A percentile compares a stretch with the other conserved stretches of the same genome.
Conservation (phyloP, 495 filamentous ascomycete species). For the Talaromyces thailandensis region DNA sequence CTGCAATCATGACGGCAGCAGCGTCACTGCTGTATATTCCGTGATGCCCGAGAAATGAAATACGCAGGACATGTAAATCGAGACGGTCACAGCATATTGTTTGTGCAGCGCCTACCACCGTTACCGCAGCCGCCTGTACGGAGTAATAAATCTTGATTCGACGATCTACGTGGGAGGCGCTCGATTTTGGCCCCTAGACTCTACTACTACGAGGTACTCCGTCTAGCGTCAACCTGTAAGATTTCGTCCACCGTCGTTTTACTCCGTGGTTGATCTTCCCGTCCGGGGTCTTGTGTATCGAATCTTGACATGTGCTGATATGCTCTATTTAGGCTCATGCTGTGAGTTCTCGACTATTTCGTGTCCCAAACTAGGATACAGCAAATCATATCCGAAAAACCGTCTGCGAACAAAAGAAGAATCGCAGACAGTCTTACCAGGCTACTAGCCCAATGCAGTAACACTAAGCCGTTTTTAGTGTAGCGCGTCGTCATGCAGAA, state of each 20-base stretch:
- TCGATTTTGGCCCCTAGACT: not conserved
- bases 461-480: not conserved
- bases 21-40: not conserved
- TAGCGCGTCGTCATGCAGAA: not conserved
- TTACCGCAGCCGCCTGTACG: not conserved
- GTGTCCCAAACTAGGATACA: not conserved
- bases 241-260: not conserved
- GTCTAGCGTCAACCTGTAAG: not conserved
- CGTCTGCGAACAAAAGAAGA: not conserved
- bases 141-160: not conserved
- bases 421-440: not conserved
- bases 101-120: no score
- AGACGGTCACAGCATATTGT: not conserved
- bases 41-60: not conserved
- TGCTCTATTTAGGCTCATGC: not conserved
- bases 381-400: not conserved
- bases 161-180: not conserved
- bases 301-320: not conserved
- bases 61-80: no score
- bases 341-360: not conserved
- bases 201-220: no score
- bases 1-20: not conserved
- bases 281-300: not conserved
- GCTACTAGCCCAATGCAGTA: not conserved
- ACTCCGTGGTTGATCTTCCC: not conserved